A percentile compares a stretch with the other conserved stretches of the same genome.
These are phyloP conservation scores for Xylariaceae sp. DNA, from an alignment of 2,329 filamentous ascomycete genomes.

Conservation along the genomic window DNA sequence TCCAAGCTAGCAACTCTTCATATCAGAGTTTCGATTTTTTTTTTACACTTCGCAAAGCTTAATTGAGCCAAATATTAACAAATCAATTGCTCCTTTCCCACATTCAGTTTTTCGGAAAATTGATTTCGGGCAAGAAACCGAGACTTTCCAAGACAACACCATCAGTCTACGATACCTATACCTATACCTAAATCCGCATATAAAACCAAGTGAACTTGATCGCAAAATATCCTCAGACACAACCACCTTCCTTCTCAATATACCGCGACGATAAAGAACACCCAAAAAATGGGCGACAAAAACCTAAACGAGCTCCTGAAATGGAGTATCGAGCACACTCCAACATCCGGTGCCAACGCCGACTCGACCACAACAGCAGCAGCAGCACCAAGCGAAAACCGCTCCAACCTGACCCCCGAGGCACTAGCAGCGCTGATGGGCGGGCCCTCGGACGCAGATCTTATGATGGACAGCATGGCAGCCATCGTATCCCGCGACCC, in stretches of 20 bases:
- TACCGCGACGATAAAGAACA: not conserved
- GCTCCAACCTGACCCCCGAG: slow-evolving; percentile 65
- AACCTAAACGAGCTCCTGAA: slow-evolving; percentile 78
- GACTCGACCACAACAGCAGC: too few species aligned
- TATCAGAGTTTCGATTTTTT: not conserved
- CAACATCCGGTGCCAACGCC: slow-evolving; percentile 39
- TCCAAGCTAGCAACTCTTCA: not conserved
- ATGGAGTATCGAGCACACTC: slow-evolving; percentile 69
- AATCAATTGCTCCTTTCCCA: not conserved
- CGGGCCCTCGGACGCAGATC: slow-evolving; percentile 86
- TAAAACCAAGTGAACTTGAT: not conserved
- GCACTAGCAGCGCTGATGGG: slow-evolving; percentile 78
- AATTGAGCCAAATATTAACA: not conserved
- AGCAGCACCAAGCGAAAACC: slow-evolving; percentile 34
- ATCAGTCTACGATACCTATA: not conserved
- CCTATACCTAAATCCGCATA: not conserved
- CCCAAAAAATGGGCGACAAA: slow-evolving; percentile 54
- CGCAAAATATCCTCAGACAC: not conserved
- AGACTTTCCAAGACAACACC: not conserved
- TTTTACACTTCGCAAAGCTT: not conserved
- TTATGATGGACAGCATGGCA: slow-evolving; percentile 86
- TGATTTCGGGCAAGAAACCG: too few species aligned
- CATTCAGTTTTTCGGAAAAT: too few species aligned
- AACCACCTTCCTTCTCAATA: not conserved
- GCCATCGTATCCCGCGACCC: slow-evolving; percentile 70